These are phyloP conservation scores for Fusarium pseudoanthophilum DNA, from an alignment of 2,329 filamentous ascomycete genomes.

Conservation along the genomic window DNA sequence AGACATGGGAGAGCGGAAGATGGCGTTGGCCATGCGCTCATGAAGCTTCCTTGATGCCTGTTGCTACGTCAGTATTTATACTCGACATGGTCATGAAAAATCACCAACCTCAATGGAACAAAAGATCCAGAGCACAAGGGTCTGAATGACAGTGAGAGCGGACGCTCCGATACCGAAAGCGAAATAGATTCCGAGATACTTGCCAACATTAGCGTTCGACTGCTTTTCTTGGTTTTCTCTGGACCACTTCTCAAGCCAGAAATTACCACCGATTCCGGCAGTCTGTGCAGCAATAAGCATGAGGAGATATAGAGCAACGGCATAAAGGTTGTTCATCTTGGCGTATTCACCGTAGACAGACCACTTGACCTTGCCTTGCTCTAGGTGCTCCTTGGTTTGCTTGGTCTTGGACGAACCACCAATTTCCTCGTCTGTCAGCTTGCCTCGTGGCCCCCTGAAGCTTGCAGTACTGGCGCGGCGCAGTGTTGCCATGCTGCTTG, in stretches of 20 bases:
- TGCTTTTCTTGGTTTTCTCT: slow-evolving; percentile 77
- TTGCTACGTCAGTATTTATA: slow-evolving; percentile 17
- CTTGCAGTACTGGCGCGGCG: slow-evolving; percentile 92
- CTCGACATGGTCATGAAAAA: background rate
- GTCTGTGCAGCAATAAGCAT: slow-evolving; percentile 84
- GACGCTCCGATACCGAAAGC: slow-evolving; percentile 91
- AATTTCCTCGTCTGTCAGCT: slow-evolving; percentile 85
- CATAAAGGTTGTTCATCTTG: slow-evolving; percentile 88
- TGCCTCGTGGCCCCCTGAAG: slow-evolving; percentile 86
- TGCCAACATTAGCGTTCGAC: slow-evolving; percentile 80
- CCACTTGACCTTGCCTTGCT: slow-evolving; percentile 99
- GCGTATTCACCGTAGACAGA: slow-evolving; percentile 91
- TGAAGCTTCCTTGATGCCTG: slow-evolving; percentile 94
- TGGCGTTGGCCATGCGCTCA: slow-evolving; percentile 95
- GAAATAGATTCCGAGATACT: slow-evolving; percentile 96
- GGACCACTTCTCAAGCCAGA: slow-evolving; percentile 96
- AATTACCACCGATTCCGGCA: slow-evolving; percentile 81
- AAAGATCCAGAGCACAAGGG: slow-evolving; percentile 97
- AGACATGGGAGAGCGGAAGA: slow-evolving; percentile 97
- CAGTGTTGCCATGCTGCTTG: slow-evolving; percentile 81
- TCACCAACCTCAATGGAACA: slow-evolving; percentile 90
- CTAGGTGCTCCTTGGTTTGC: slow-evolving; percentile 86
- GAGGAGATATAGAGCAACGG: slow-evolving; percentile 82
- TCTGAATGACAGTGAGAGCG: slow-evolving; percentile 87
- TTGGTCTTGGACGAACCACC: slow-evolving; percentile 77